Base-by-base conservation (phyloP, 441 rosid species). In the Pelargonium australe region DNA sequence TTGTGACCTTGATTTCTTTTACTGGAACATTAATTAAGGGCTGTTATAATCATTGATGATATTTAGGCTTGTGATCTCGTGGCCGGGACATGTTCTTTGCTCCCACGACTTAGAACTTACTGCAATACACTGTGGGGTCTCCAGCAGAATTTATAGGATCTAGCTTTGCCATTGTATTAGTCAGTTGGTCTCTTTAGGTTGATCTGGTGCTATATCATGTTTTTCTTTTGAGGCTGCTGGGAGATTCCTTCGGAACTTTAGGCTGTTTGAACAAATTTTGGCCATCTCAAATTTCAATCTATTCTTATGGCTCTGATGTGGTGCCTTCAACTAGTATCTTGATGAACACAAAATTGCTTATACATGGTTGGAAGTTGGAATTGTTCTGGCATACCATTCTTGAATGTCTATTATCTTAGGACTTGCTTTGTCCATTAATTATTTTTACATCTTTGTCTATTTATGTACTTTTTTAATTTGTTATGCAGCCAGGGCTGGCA, bases 401-500 rank as follows among this genome's bases (percentile, higher is more conserved):
- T 34, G 40, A 34, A 5, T 34, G 40, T 34, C 40, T 34, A 34
- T 34, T 34, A 34, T 34, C 40, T 34, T 4, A 34, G 40, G 40
- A 34, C 4, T 31, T 31, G 4, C 37, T 31, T 31, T 31, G 37
- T 31, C 37, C 37, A 31, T 25, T 31, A 31, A 31, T 31, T 31
- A 31, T 1, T 31, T 31, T 31, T 31, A 31, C 37, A 45, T 9
- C n/a, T 45, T 0, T 34, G 40, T 34, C 40, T 34, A 34, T 34
- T 34, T 34, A 34, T 34, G 40, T 34, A 34, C 40, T 47, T 47
- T 12, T n/a, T 47, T 0, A 10, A 10, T 34, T 34, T 34, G 40
- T 34, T 34, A 34, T 47, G 82, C 94, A 87, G 95, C 77, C 53
- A 81, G 84, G 81, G 68, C 79, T 65, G 85, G 79, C 74, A 68